Conservation (phyloP, 2,329 filamentous ascomycete genomes). For the Pseudopyrenochaeta lycopersici region DNA sequence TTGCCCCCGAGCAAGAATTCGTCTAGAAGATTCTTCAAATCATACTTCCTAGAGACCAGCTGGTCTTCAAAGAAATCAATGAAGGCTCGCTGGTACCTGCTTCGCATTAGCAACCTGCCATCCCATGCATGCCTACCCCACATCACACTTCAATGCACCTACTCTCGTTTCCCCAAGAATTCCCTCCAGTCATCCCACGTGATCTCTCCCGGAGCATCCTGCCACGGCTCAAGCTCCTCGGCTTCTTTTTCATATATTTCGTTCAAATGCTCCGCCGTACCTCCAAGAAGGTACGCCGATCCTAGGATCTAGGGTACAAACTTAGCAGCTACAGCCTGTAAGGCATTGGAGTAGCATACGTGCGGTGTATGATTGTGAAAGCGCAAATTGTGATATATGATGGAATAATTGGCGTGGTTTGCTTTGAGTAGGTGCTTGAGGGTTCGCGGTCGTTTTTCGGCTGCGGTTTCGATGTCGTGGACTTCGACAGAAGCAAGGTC, state of each 20-base stretch:
- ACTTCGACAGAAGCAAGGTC: conserved; percentile 73
- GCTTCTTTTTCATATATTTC: conserved; percentile 81
- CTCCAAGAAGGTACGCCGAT: conserved; percentile 87
- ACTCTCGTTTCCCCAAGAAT: conserved; percentile 77
- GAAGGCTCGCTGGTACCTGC: conserved; percentile 84
- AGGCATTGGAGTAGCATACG: conserved; percentile 52
- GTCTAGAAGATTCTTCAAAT: conserved; percentile 81
- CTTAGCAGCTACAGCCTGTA: conserved; percentile 40
- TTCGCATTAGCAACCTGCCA: conserved; percentile 12
- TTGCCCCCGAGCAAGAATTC: conserved; percentile 80
- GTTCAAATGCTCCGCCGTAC: conserved; percentile 75
- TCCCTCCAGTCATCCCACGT: conserved; percentile 85
- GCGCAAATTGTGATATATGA: conserved; percentile 77
- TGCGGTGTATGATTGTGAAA: conserved; percentile 88
- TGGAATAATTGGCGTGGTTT: conserved; percentile 89
- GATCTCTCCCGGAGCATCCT: conserved; percentile 84
- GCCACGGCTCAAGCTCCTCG: conserved; percentile 79
- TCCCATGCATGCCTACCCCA: background rate
- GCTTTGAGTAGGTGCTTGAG: conserved; percentile 90
- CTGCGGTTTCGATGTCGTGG: conserved; percentile 80
- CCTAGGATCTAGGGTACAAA: conserved; percentile 68
- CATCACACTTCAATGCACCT: conserved; percentile 31
- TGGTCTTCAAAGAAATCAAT: conserved; percentile 97
- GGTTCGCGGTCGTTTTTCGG: conserved; percentile 80
- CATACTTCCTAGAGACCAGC: conserved; percentile 77